Evolutionary conservation across 495 filamentous ascomycete species (phyloP).

Genomic region (Penicillium angulare): DNA sequence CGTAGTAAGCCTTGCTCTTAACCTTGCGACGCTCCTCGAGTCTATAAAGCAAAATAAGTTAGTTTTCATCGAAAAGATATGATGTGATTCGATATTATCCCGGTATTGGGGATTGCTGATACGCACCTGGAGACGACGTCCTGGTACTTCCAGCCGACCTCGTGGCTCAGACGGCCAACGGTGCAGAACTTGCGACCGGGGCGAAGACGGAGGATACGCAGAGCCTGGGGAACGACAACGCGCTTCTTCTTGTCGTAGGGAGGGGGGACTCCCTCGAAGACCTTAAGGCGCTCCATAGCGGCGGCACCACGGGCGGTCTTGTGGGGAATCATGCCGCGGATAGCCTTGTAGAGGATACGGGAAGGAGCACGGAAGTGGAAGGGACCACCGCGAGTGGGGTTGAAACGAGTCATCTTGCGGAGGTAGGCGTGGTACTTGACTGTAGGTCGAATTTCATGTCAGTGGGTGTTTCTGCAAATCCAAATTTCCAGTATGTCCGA

Average conservation of each 20-base stretch:
- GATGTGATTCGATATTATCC: not conserved
- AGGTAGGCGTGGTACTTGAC: conserved; percentile 99
- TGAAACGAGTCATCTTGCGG: conserved; percentile 99
- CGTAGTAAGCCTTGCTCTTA: conserved; percentile 98
- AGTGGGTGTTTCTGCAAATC: conserved; percentile 28
- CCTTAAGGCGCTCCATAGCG: conserved; percentile 96
- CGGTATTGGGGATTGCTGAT: not conserved
- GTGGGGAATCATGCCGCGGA: conserved; percentile 99
- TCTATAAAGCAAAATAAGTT: conserved; percentile 47
- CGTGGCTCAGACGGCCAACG: conserved; percentile 93
- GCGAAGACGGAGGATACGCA: conserved; percentile 90
- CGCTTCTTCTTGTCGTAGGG: conserved; percentile 99
- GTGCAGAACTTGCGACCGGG: conserved; percentile 99
- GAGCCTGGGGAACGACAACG: conserved; percentile 96
- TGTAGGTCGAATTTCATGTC: conserved; percentile 48
- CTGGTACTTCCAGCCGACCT: conserved; percentile 99
- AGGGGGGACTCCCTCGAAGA: conserved; percentile 98
- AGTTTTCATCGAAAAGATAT: not conserved
- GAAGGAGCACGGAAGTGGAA: conserved; percentile 99
- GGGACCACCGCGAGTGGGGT: conserved; percentile 96
- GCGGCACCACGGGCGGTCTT: conserved; percentile 97
- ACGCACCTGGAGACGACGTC: conserved; percentile 95
- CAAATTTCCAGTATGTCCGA: too few species aligned
- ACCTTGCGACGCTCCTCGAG: conserved; percentile 99
- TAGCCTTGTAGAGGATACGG: conserved; percentile 99